phyloP scores from a whole-genome alignment of 768 basidiomycete genomes.

The Cantharellus cinnabarinus region DNA sequence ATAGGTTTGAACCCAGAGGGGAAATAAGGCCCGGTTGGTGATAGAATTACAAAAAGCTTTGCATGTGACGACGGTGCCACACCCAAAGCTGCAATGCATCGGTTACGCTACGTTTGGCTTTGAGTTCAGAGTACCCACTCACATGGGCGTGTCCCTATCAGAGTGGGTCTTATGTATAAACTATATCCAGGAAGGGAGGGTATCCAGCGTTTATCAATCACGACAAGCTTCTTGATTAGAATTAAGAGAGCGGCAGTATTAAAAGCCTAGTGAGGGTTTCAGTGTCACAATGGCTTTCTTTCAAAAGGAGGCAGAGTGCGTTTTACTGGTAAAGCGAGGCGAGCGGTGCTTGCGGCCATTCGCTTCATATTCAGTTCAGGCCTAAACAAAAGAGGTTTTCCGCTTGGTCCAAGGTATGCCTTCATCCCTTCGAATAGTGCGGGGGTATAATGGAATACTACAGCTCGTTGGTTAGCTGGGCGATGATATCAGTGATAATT shows the following conservation, averaged over 20 bases:
- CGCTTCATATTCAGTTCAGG: slow-evolving; percentile 75
- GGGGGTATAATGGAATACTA: slow-evolving; percentile 40
- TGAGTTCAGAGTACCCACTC: background rate
- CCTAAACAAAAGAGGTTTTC: slow-evolving; percentile 56
- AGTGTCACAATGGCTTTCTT: background rate
- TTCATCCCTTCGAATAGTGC: slow-evolving; percentile 50
- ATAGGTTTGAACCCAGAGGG: slow-evolving; percentile 79
- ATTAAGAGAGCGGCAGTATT: slow-evolving; percentile 51
- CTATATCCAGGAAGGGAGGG: slow-evolving; percentile 75
- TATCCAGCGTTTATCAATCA: slow-evolving; percentile 77
- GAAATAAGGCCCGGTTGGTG: slow-evolving; percentile 59
- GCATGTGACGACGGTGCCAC: slow-evolving; percentile 36
- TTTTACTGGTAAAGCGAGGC: slow-evolving; percentile 37
- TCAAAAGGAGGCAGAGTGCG: background rate
- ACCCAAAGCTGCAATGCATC: slow-evolving; percentile 19
- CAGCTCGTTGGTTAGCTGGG: slow-evolving; percentile 1
- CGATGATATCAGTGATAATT: background rate
- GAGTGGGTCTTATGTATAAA: slow-evolving; percentile 72
- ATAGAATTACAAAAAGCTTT: slow-evolving; percentile 41
- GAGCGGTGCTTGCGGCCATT: slow-evolving; percentile 42
- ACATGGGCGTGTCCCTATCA: slow-evolving; percentile 18
- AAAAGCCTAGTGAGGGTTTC: slow-evolving; percentile 34
- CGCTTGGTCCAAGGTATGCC: slow-evolving; percentile 55
- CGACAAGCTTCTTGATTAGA: slow-evolving; percentile 71
- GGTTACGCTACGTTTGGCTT: background rate